These are phyloP conservation scores for Saccharomycopsis synnaedendra DNA, from an alignment of 805 yeast genomes.

Conservation along the genomic window DNA sequence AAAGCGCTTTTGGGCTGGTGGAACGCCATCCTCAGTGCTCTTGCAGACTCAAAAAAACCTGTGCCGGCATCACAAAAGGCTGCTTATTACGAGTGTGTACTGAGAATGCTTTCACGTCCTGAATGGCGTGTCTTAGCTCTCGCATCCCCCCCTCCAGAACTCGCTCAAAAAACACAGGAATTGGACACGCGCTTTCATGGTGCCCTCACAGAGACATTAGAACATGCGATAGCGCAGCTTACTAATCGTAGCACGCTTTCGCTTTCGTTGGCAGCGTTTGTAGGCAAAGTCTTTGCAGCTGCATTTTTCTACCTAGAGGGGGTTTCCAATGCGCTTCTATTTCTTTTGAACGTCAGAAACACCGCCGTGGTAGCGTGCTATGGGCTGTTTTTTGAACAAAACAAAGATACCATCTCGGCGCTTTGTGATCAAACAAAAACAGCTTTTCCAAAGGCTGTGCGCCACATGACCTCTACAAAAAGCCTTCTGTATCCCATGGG, in stretches of 20 bases:
- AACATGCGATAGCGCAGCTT: slow-evolving; percentile 34
- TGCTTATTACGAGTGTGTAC: slow-evolving; percentile 43
- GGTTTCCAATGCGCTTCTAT: slow-evolving; percentile 41
- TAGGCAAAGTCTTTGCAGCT: slow-evolving; percentile 53
- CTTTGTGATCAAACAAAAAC: background rate
- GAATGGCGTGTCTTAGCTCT: slow-evolving; percentile 29
- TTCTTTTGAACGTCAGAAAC: slow-evolving; percentile 45
- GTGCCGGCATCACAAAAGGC: slow-evolving; percentile 36
- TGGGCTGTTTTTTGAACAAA: slow-evolving; percentile 17
- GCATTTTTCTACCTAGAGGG: slow-evolving; percentile 37
- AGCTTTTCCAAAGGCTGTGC: background rate
- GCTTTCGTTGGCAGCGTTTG: slow-evolving; percentile 41
- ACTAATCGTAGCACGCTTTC: slow-evolving; percentile 31
- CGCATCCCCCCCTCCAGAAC: background rate
- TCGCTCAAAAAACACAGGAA: background rate
- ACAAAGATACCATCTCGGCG: background rate
- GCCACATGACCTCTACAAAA: background rate
- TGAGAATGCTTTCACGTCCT: slow-evolving; percentile 34
- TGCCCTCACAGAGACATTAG: slow-evolving; percentile 32
- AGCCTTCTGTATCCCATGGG: background rate
- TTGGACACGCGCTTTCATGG: slow-evolving; percentile 14
- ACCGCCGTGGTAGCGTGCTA: slow-evolving; percentile 22
- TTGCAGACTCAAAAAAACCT: slow-evolving; percentile 22
- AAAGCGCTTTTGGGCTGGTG: slow-evolving; percentile 36
- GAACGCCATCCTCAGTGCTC: slow-evolving; percentile 30